phyloP scores from a whole-genome alignment of 2,329 filamentous ascomycete genomes.

The Ampelomyces quisqualis region DNA sequence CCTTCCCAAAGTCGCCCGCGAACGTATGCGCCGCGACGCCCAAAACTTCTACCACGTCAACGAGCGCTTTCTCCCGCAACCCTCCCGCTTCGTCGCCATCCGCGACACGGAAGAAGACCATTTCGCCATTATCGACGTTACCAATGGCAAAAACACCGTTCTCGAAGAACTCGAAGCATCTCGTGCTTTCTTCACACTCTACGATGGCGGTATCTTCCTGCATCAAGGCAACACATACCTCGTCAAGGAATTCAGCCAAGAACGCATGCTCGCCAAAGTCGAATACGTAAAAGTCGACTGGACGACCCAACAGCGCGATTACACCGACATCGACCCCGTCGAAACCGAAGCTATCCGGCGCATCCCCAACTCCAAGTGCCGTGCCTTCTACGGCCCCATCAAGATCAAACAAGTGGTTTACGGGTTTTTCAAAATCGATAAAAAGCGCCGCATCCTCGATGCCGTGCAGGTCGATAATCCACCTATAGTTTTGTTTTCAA shows the following conservation, averaged over 20 bases:
- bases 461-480: slow-evolving; percentile 92
- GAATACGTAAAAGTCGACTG: slow-evolving; percentile 89
- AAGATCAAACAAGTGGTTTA: slow-evolving; percentile 87
- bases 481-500: slow-evolving; percentile 78
- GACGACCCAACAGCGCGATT: slow-evolving; percentile 91
- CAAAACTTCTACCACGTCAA: slow-evolving; percentile 88
- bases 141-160: slow-evolving; percentile 76
- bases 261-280: slow-evolving; percentile 80
- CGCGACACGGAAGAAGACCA: slow-evolving; percentile 88
- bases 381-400: slow-evolving; percentile 83
- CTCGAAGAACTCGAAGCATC: slow-evolving; percentile 95
- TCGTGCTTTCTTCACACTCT: slow-evolving; percentile 92
- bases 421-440: slow-evolving; percentile 97
- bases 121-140: slow-evolving; percentile 89
- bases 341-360: slow-evolving; percentile 85
- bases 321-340: slow-evolving; percentile 88
- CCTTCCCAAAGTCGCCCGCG: slow-evolving; percentile 68
- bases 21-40: slow-evolving; percentile 71
- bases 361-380: slow-evolving; percentile 63
- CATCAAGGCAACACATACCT: slow-evolving; percentile 95
- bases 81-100: slow-evolving; percentile 81
- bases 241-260: slow-evolving; percentile 82
- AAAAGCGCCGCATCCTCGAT: slow-evolving; percentile 79
- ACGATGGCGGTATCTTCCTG: slow-evolving; percentile 94
- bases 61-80: slow-evolving; percentile 80